These are phyloP conservation scores for Calonectria ilicicola DNA, from an alignment of 2,329 filamentous ascomycete species.

Conservation along the genomic window DNA sequence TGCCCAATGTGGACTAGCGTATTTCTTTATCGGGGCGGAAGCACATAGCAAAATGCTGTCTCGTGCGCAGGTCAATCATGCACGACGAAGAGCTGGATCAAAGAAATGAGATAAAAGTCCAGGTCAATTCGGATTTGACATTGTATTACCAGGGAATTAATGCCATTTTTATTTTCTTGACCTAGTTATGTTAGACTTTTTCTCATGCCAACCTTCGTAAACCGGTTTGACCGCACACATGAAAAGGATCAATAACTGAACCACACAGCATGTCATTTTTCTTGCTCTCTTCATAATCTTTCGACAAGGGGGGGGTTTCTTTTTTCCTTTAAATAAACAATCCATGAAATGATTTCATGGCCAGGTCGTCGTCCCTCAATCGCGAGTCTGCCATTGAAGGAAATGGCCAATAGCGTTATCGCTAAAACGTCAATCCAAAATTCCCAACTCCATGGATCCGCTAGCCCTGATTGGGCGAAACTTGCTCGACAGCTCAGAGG, in stretches of 20 bases:
- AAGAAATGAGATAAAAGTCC: not conserved
- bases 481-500: constrained; percentile 24
- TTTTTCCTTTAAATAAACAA: not conserved
- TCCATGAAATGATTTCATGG: not conserved
- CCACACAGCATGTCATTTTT: not conserved
- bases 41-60: constrained; percentile 9
- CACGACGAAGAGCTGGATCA: not conserved
- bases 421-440: constrained; percentile 10
- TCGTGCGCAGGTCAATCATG: not conserved
- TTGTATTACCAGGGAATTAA: too few species aligned
- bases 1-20: constrained; percentile 32
- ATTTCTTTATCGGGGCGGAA: constrained; percentile 24
- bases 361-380: not conserved
- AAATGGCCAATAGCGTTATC: constrained; percentile 37
- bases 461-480: constrained; percentile 34
- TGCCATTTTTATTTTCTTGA: not conserved
- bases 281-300: not conserved
- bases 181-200: not conserved
- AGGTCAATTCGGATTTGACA: not conserved
- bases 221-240: too few species aligned
- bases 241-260: too few species aligned
- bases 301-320: not conserved
- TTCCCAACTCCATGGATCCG: constrained; percentile 20
- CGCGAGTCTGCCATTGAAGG: not conserved
- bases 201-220: not conserved